Percentiles rank a stretch among this genome's conserved stretches.
phyloP scores from a whole-genome alignment of 805 yeast genomes.

The Candida vartiovaarae region DNA sequence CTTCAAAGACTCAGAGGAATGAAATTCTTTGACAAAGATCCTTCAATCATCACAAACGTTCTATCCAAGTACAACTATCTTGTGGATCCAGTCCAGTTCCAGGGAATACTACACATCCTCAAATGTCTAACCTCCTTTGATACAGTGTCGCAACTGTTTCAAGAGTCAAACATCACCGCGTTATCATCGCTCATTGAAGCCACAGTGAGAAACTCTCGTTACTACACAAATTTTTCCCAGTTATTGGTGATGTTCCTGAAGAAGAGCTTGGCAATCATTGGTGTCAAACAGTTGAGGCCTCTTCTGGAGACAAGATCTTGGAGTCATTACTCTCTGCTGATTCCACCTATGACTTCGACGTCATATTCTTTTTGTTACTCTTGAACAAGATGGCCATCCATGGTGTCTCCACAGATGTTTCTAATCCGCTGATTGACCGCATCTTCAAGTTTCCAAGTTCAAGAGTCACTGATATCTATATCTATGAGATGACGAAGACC shows the following conservation, averaged over 20 bases:
- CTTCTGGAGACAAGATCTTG: constrained; percentile 5
- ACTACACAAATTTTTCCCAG: constrained; percentile 18
- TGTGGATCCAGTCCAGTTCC: constrained; percentile 22
- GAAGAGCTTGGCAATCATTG: constrained; percentile 14
- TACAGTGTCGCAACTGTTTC: constrained; percentile 12
- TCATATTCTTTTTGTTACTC: constrained; percentile 7
- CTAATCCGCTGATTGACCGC: constrained; percentile 5
- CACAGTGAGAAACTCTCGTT: constrained; percentile 15
- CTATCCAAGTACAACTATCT: constrained; percentile 15
- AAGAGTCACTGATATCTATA: constrained; percentile 10
- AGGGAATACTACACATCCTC: constrained; percentile 19
- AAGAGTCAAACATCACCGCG: constrained; percentile 1
- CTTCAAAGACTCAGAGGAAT: constrained; percentile 11
- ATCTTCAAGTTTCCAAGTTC: constrained; percentile 10
- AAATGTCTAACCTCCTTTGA: constrained; percentile 13
- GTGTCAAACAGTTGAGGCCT: constrained; percentile 4
- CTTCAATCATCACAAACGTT: constrained; percentile 8
- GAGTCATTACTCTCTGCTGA: constrained; percentile 6
- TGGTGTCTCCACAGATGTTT: constrained; percentile 3
- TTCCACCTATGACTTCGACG: constrained; percentile 10
- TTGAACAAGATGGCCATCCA: constrained; percentile 20
- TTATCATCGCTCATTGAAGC: constrained; percentile 17
- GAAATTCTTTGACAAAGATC: constrained; percentile 9
- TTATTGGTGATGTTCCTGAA: constrained; percentile 15
- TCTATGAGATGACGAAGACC: constrained; percentile 23